Evolutionary conservation across 2,329 filamentous ascomycete species (phyloP).

Genomic region (Colletotrichum filicis): DNA sequence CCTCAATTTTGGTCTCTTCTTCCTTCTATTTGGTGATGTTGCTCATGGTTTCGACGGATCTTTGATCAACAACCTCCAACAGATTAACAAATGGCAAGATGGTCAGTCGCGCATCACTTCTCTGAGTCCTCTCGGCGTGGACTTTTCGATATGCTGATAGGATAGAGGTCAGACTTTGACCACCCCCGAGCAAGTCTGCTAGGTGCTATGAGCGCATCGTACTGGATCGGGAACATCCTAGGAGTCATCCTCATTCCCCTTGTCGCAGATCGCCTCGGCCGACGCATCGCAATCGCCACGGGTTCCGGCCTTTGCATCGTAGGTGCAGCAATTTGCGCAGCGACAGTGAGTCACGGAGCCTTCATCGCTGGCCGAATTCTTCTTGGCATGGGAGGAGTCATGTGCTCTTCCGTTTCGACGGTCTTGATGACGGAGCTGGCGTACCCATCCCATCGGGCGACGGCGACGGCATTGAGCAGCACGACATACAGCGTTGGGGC

Average conservation of each 20-base stretch:
- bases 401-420: constrained; percentile 61
- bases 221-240: constrained; percentile 49
- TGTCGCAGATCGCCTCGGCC: constrained; percentile 45
- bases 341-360: constrained; percentile 55
- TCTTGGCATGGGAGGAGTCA: constrained; percentile 52
- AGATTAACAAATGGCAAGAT: constrained; percentile 52
- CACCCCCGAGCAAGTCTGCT: constrained; percentile 45
- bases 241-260: constrained; percentile 51
- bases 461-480: constrained; percentile 48
- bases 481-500: constrained; percentile 50
- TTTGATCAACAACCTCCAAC: constrained; percentile 61
- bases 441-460: constrained; percentile 31
- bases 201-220: constrained; percentile 53
- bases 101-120: constrained; percentile 31
- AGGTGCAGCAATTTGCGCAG: constrained; percentile 52
- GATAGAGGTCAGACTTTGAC: constrained; percentile 40
- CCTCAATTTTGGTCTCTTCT: constrained; percentile 40
- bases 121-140: fast-evolving
- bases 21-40: constrained; percentile 47
- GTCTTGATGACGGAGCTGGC: constrained; percentile 51
- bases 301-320: constrained; percentile 45
- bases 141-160: not conserved
- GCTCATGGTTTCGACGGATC: constrained; percentile 61
- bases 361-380: constrained; percentile 53
- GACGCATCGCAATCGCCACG: constrained; percentile 44